A percentile compares a stretch with the other conserved stretches of the same genome.
phyloP scores from a whole-genome alignment of 495 filamentous ascomycete species.

The Xylaria palmicola region DNA sequence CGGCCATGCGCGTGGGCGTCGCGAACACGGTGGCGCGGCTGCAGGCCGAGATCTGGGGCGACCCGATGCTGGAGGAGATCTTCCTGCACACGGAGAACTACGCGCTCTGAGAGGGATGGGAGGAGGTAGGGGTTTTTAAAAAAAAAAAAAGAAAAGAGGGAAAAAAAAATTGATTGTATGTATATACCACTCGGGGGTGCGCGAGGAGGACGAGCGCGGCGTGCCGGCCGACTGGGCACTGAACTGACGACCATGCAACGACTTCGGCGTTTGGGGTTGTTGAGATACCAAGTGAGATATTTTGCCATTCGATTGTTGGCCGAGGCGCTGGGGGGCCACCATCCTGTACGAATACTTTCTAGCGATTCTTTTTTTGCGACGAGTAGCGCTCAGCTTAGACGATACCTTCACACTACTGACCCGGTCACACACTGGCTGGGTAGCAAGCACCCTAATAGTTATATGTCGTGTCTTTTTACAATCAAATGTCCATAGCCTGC shows the following conservation, averaged over 20 bases:
- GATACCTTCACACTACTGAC: background rate
- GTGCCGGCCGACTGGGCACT: background rate
- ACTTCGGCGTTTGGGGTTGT: conserved; percentile 12
- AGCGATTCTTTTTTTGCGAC: background rate
- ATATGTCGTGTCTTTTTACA: too few species aligned
- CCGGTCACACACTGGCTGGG: background rate
- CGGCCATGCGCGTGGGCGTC: conserved; percentile 82
- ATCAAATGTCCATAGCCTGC: background rate
- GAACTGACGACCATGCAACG: conserved; percentile 8
- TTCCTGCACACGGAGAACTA: conserved; percentile 96
- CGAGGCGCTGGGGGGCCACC: background rate
- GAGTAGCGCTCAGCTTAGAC: background rate
- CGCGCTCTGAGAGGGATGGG: conserved; percentile 54
- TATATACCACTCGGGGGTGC: background rate
- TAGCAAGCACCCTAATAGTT: too few species aligned
- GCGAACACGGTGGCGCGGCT: conserved; percentile 77
- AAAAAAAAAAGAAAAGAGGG: too few species aligned
- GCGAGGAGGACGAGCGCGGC: background rate
- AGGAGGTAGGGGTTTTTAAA: background rate
- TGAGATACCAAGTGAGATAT: conserved; percentile 14
- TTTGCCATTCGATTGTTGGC: background rate
- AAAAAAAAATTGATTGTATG: conserved; percentile 12
- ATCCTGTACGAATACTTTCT: conserved; percentile 1
- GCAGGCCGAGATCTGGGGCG: conserved; percentile 78
- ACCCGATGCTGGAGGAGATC: conserved; percentile 79